Conservation (phyloP, 371 early-diverging fungal genomes). For the Mucor indicus region DNA sequence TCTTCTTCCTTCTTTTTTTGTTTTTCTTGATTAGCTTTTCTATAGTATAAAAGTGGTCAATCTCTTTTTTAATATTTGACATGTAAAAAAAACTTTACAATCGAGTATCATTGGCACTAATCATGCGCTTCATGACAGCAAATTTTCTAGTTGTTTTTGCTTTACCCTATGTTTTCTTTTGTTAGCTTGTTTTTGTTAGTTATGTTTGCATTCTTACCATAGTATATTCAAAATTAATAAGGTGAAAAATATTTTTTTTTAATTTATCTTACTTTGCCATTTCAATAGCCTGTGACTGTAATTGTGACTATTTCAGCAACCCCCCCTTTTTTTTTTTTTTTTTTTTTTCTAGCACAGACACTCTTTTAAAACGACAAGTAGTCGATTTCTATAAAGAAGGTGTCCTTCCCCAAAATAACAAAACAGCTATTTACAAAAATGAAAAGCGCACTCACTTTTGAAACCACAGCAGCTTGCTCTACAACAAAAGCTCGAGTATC, state of each 20-base stretch:
- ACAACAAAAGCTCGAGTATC: constrained; percentile 89
- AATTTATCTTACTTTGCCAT: too few relatives aligned
- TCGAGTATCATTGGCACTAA: constrained; percentile 86
- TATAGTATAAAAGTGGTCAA: constrained; percentile 9
- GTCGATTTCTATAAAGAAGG: too few relatives aligned
- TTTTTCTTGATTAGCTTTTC: constrained; percentile 81
- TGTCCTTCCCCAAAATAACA: not conserved
- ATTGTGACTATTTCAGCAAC: not conserved
- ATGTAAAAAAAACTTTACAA: constrained; percentile 70
- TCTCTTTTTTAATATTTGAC: not conserved
- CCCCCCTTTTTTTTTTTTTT: constrained; percentile 1
- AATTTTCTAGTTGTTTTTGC: constrained; percentile 92
- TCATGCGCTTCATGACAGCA: constrained; percentile 88
- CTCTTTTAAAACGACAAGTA: too few relatives aligned
- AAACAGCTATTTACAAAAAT: constrained; percentile 7
- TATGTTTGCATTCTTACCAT: too few relatives aligned
- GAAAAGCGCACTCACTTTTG: constrained; percentile 28
- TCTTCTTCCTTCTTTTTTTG: constrained; percentile 69
- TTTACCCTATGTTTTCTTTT: constrained; percentile 66
- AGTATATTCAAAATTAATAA: too few relatives aligned
- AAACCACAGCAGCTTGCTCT: constrained; percentile 69
- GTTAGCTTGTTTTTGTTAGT: not conserved
- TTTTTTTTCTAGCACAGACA: not conserved
- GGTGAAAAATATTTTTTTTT: too few relatives aligned
- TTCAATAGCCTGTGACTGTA: too few relatives aligned